These are phyloP conservation scores for Murraya paniculata DNA, from an alignment of 345 rosid genomes.

Conservation along the genomic window DNA sequence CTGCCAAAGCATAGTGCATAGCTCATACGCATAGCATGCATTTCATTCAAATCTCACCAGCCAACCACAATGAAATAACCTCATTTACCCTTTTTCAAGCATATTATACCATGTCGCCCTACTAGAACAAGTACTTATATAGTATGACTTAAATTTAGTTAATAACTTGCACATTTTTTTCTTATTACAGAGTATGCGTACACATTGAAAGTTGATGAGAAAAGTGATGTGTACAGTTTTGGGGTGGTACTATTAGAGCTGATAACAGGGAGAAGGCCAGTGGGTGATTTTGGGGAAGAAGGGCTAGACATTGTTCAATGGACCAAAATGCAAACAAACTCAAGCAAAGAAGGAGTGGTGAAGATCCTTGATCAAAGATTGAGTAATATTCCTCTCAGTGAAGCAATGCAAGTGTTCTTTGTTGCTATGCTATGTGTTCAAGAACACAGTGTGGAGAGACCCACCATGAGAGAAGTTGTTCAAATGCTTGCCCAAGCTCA, in stretches of 20 bases:
- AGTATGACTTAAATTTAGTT: not conserved
- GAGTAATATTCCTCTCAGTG: conserved; percentile 48
- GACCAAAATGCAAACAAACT: conserved; percentile 56
- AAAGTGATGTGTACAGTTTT: conserved; percentile 92
- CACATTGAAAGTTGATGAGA: conserved; percentile 78
- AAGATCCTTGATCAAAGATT: conserved; percentile 60
- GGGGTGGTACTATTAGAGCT: conserved; percentile 85
- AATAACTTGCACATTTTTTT: too few species aligned
- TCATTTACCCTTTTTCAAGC: not conserved
- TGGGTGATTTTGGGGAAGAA: conserved; percentile 79
- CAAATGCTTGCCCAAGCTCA: conserved; percentile 82
- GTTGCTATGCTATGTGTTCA: conserved; percentile 82
- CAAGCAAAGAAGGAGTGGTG: conserved; percentile 58
- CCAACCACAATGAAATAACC: not conserved
- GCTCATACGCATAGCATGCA: not conserved
- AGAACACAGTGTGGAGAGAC: conserved; percentile 90
- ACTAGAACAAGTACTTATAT: too few species aligned
- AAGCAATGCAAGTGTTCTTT: conserved; percentile 80
- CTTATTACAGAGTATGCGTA: conserved; percentile 69
- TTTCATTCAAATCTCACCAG: not conserved
- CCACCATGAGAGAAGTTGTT: conserved; percentile 91
- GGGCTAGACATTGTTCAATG: conserved; percentile 92
- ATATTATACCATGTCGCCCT: not conserved
- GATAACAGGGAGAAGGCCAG: conserved; percentile 73
- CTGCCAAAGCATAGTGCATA: not conserved